These are phyloP conservation scores for Marchantia polymorpha DNA, from an alignment of 225 moss, liverwort and hornwort species.

Conservation along the genomic window DNA sequence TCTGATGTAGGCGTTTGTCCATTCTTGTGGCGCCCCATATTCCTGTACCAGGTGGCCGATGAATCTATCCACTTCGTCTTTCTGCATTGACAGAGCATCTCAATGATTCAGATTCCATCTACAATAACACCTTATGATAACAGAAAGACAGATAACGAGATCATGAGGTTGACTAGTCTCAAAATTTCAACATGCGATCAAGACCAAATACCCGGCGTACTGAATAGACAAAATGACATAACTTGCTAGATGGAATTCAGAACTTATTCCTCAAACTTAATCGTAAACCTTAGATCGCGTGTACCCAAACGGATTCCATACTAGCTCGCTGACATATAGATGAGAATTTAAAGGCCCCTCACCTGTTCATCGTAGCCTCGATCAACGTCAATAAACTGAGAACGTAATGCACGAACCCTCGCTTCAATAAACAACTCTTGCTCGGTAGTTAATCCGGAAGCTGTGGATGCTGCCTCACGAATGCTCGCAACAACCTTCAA, in stretches of 20 bases:
- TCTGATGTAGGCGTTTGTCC: constrained; percentile 38
- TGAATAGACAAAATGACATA: background rate
- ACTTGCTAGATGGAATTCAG: background rate
- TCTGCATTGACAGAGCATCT: constrained; percentile 14
- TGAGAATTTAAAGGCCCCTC: background rate
- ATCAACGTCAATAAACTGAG: constrained; percentile 42
- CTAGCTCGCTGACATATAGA: background rate
- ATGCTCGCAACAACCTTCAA: constrained; percentile 41
- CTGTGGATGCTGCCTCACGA: constrained; percentile 38
- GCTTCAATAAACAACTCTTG: constrained; percentile 47
- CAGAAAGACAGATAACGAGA: background rate
- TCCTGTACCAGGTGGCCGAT: constrained; percentile 55
- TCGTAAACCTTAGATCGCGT: background rate
- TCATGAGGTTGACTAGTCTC: too few species aligned
- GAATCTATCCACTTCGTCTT: constrained; percentile 43
- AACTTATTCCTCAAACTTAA: too few species aligned
- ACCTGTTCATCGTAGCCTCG: constrained; percentile 46
- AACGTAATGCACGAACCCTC: constrained; percentile 32
- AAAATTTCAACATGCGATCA: background rate
- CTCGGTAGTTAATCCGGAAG: constrained; percentile 47
- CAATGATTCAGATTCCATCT: background rate
- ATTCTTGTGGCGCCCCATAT: constrained; percentile 46
- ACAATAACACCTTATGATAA: background rate
- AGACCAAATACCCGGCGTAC: too few species aligned
- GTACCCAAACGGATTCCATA: background rate